Evolutionary conservation across 768 basidiomycete genomes (phyloP).

Genomic region (Botryobasidium botryosum): DNA sequence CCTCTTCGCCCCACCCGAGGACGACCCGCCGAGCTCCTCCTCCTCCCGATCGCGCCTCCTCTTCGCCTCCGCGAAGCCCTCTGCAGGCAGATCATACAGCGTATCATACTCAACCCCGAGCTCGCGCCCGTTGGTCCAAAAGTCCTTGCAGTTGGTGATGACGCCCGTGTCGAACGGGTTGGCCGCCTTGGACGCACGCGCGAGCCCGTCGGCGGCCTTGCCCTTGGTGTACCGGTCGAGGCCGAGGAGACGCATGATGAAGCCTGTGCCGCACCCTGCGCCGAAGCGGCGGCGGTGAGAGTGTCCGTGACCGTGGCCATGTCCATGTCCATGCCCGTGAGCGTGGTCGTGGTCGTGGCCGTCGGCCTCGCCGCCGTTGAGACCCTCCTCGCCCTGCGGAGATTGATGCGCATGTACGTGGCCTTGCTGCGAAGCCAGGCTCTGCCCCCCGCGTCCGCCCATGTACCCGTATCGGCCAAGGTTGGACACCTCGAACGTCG

Average conservation of each 20-base stretch:
- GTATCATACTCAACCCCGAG: conserved; percentile 81
- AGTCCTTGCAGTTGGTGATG: conserved; percentile 71
- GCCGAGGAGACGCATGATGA: conserved; percentile 81
- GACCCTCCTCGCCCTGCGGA: conserved; percentile 15
- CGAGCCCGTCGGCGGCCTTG: conserved; percentile 73
- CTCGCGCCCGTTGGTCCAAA: conserved; percentile 77
- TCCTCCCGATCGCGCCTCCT: conserved; percentile 36
- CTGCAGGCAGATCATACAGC: conserved; percentile 75
- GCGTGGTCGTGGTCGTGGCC: conserved; percentile 22
- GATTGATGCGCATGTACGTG: conserved; percentile 47
- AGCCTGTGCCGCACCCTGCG: conserved; percentile 30
- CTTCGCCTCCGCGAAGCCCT: conserved; percentile 69
- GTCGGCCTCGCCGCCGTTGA: conserved; percentile 31
- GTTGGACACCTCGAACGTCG: conserved; percentile 89
- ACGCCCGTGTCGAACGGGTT: conserved; percentile 89
- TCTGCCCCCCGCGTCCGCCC: conserved; percentile 66
- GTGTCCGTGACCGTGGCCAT: conserved; percentile 26
- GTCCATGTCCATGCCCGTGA: conserved; percentile 17
- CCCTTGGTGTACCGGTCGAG: conserved; percentile 90
- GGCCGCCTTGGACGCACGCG: conserved; percentile 44
- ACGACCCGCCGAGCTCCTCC: conserved; percentile 24
- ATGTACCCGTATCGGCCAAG: conserved; percentile 92
- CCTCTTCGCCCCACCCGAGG: neutral
- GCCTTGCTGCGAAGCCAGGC: conserved; percentile 57
- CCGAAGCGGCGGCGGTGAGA: conserved; percentile 23